phyloP scores from a whole-genome alignment of 345 rosid genomes.

The Microcos paniculata region DNA sequence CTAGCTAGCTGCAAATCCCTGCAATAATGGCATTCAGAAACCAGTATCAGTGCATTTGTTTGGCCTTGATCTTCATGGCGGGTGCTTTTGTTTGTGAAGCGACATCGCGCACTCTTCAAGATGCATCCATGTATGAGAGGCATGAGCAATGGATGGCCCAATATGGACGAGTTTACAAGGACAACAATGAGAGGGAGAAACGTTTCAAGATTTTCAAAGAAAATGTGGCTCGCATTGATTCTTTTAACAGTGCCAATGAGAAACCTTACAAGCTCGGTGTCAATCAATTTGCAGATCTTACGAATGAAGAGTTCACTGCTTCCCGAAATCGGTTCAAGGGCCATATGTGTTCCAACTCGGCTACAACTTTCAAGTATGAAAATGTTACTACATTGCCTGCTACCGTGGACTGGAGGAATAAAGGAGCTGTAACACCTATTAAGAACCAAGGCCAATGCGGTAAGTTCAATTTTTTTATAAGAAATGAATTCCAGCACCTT shows the following conservation, averaged over 20 bases:
- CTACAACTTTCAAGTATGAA: constrained; percentile 33
- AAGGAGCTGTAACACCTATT: constrained; percentile 52
- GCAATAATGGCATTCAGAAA: constrained; percentile 7
- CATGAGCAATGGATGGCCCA: constrained; percentile 35
- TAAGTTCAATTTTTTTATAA: background rate
- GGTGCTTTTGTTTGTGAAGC: constrained; percentile 22
- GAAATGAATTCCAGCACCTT: background rate
- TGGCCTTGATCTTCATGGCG: constrained; percentile 21
- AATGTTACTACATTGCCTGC: constrained; percentile 27
- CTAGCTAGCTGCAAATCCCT: too few species aligned
- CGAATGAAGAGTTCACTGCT: constrained; percentile 40
- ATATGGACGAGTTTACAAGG: constrained; percentile 32
- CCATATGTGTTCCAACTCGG: constrained; percentile 26
- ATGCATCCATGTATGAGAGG: constrained; percentile 20
- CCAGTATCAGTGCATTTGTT: background rate
- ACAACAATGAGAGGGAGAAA: constrained; percentile 30
- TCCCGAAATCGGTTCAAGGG: constrained; percentile 37
- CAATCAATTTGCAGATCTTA: constrained; percentile 49
- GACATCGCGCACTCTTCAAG: constrained; percentile 15
- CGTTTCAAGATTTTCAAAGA: constrained; percentile 40
- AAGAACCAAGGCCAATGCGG: constrained; percentile 64
- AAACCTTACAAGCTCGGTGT: constrained; percentile 43
- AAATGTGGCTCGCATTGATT: constrained; percentile 36
- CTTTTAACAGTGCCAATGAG: constrained; percentile 29
- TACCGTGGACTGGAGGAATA: constrained; percentile 50